Evolutionary conservation across 176 grass and related monocot genomes (phyloP).

Genomic region (Puccinellia tenuiflora): DNA sequence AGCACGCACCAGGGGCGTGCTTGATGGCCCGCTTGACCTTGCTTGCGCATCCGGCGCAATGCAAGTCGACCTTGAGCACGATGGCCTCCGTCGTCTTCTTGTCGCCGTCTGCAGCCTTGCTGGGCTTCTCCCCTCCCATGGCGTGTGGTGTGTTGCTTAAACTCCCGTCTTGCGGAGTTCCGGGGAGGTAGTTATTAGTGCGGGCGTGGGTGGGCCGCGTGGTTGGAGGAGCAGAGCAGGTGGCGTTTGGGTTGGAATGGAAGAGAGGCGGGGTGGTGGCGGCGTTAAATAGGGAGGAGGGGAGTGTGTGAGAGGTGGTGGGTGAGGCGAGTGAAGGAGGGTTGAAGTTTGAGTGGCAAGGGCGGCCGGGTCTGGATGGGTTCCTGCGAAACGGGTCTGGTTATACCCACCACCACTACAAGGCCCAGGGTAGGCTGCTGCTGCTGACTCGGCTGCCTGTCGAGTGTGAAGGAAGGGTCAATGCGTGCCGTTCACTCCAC

Average conservation of each 20-base stretch:
- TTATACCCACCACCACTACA: not conserved
- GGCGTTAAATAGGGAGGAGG: constrained; percentile 42
- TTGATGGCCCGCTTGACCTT: constrained; percentile 62
- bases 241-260: not conserved
- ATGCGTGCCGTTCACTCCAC: not conserved
- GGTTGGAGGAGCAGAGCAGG: not conserved
- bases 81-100: constrained; percentile 40
- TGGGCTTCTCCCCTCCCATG: constrained; percentile 36
- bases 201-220: not conserved
- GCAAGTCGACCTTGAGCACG: constrained; percentile 68
- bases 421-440: not conserved
- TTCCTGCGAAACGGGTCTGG: not conserved
- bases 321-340: constrained; percentile 11
- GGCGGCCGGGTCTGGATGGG: not conserved
- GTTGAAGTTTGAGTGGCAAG: not conserved
- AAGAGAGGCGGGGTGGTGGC: not conserved
- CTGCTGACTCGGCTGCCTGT: not conserved
- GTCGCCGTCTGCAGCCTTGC: not conserved
- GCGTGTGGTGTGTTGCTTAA: too few relatives aligned
- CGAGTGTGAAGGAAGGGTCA: too few relatives aligned
- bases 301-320: not conserved
- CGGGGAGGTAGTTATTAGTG: not conserved
- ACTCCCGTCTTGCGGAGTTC: too few relatives aligned
- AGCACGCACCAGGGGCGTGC: constrained; percentile 23
- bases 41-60: constrained; percentile 69